phyloP scores from a whole-genome alignment of 2,329 filamentous ascomycete species.

The Beauveria sp. region DNA sequence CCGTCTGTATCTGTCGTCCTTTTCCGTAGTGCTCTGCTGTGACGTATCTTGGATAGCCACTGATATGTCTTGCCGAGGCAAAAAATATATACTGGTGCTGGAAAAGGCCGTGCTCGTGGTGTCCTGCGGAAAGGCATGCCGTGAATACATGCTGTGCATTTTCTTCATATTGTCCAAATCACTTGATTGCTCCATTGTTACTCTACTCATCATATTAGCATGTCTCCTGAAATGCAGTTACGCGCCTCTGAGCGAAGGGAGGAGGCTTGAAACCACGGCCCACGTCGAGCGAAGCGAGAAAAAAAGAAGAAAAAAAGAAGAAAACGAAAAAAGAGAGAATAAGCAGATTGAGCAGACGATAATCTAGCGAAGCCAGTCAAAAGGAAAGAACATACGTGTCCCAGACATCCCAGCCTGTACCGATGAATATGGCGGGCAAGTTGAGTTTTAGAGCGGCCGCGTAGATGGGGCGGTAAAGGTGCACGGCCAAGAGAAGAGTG shows the following conservation, averaged over 20 bases:
- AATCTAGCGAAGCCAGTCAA: neutral
- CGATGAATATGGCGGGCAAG: constrained; percentile 49
- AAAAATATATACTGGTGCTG: constrained; percentile 34
- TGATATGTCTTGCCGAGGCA: neutral
- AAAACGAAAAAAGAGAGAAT: neutral
- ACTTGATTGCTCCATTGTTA: constrained; percentile 1
- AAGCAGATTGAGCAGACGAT: neutral
- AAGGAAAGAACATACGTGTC: constrained; percentile 32
- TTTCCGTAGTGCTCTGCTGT: too few relatives aligned
- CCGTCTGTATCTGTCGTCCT: too few relatives aligned
- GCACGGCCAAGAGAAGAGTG: constrained; percentile 55
- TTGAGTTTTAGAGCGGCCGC: constrained; percentile 37
- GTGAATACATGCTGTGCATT: constrained; percentile 24
- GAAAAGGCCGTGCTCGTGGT: constrained; percentile 29
- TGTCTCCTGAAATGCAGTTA: neutral
- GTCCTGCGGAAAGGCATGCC: constrained; percentile 31
- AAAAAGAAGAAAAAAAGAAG: neutral
- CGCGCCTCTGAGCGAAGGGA: neutral
- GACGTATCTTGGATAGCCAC: too few relatives aligned
- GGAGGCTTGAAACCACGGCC: neutral
- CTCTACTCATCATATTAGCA: constrained; percentile 6
- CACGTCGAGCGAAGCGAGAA: neutral
- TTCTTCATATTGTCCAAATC: constrained; percentile 26
- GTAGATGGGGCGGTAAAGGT: constrained; percentile 50
- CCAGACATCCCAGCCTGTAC: constrained; percentile 46